A percentile compares a stretch with the other conserved stretches of the same genome.
These are phyloP conservation scores for Harringtonia lauricola DNA, from an alignment of 2,329 filamentous ascomycete genomes.

Conservation along the genomic window DNA sequence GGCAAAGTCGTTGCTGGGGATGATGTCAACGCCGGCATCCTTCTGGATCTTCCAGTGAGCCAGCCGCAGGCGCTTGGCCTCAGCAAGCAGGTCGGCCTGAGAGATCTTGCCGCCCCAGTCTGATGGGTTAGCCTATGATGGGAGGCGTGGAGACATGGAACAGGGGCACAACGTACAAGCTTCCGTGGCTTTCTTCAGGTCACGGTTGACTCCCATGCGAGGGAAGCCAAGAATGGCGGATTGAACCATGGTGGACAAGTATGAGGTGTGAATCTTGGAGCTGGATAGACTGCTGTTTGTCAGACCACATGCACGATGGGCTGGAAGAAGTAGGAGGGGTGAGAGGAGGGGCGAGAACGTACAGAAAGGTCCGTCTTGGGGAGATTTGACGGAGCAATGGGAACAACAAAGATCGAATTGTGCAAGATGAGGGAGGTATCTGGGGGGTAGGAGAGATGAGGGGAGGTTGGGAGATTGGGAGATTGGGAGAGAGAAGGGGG, in stretches of 20 bases:
- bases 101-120: conserved; percentile 91
- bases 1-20: conserved; percentile 99
- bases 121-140: conserved; percentile 9
- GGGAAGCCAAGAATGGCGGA: conserved; percentile 92
- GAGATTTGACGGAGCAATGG: conserved; percentile 7
- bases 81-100: conserved; percentile 77
- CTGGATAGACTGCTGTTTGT: not conserved
- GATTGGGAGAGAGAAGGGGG: not conserved
- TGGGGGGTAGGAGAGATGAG: not conserved
- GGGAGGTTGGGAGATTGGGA: not conserved
- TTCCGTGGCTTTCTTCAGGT: conserved; percentile 99
- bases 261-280: conserved; percentile 13
- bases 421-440: not conserved
- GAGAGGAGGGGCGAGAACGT: not conserved
- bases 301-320: not conserved
- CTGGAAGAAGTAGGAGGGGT: not conserved
- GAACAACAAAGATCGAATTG: not conserved
- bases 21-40: conserved; percentile 92
- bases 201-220: conserved; percentile 95
- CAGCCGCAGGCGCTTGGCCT: conserved; percentile 93
- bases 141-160: not conserved
- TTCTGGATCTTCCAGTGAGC: conserved; percentile 99
- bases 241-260: conserved; percentile 54
- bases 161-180: conserved; percentile 46
- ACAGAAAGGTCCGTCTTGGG: conserved; percentile 6